Evolutionary conservation across 805 yeast genomes (phyloP).

Genomic region (Suhomyces sp.): DNA sequence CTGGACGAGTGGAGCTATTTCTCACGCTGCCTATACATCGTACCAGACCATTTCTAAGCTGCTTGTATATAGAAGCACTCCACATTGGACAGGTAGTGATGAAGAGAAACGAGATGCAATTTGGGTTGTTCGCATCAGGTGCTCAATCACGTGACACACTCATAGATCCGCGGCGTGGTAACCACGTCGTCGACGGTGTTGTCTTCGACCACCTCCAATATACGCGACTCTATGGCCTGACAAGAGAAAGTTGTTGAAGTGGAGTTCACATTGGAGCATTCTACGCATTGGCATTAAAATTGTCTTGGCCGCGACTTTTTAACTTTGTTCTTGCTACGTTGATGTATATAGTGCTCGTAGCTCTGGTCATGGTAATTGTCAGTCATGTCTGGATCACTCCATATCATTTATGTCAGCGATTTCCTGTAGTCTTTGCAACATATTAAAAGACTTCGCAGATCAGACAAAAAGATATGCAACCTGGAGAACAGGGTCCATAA

Average conservation of each 20-base stretch:
- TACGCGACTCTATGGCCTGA: constrained; percentile 14
- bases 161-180: too few relatives aligned
- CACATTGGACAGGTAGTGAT: neutral
- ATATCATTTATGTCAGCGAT: neutral
- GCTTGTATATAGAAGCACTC: neutral
- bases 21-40: neutral
- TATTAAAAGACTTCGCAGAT: neutral
- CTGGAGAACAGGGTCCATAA: neutral
- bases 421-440: neutral
- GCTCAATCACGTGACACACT: neutral
- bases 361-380: neutral
- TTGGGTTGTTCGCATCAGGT: neutral
- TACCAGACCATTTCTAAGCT: neutral
- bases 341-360: neutral
- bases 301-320: neutral
- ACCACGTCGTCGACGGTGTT: constrained; percentile 2
- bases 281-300: neutral
- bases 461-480: neutral
- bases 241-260: neutral
- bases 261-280: neutral
- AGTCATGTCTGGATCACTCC: neutral
- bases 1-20: constrained; percentile 18
- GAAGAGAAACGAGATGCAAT: neutral
- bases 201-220: constrained; percentile 16
- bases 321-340: neutral